Conservation (phyloP, 306 rosid genomes). For the Erythrophleum fordii region DNA sequence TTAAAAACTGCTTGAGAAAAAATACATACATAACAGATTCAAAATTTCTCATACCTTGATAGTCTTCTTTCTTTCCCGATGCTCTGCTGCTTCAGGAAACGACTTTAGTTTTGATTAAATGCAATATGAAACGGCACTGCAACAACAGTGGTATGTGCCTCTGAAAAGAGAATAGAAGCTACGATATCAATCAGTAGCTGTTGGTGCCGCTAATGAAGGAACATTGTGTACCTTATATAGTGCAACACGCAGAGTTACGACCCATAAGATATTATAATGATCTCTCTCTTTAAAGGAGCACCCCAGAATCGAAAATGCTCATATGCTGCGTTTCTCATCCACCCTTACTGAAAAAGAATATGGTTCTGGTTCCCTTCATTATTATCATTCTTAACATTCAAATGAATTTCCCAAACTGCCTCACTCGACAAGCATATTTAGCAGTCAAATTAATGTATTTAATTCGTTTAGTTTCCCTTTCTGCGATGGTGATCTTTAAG, state of each 20-base stretch:
- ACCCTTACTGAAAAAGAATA: conserved; percentile 38
- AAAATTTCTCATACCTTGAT: conserved; percentile 20
- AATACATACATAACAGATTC: not conserved
- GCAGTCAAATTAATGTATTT: not conserved
- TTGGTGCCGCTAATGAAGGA: not conserved
- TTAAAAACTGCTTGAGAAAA: not conserved
- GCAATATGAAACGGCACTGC: not conserved
- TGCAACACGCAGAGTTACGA: not conserved
- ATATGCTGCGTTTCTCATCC: conserved; percentile 33
- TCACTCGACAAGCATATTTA: not conserved
- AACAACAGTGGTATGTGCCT: not conserved
- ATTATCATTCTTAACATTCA: not conserved
- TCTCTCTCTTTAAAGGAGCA: conserved; percentile 40
- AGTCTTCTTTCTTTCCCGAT: too few species aligned
- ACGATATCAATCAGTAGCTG: not conserved
- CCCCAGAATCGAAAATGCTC: conserved; percentile 30
- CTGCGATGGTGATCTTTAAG: not conserved
- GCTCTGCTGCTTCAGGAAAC: not conserved
- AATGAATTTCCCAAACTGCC: not conserved
- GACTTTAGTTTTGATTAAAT: not conserved
- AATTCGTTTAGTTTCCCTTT: not conserved
- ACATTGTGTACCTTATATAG: conserved; percentile 30
- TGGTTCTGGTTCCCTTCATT: conserved; percentile 38
- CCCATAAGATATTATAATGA: conserved; percentile 23
- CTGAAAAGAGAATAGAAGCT: not conserved